phyloP scores from a whole-genome alignment of 306 rosid genomes.

The Prunus padus region DNA sequence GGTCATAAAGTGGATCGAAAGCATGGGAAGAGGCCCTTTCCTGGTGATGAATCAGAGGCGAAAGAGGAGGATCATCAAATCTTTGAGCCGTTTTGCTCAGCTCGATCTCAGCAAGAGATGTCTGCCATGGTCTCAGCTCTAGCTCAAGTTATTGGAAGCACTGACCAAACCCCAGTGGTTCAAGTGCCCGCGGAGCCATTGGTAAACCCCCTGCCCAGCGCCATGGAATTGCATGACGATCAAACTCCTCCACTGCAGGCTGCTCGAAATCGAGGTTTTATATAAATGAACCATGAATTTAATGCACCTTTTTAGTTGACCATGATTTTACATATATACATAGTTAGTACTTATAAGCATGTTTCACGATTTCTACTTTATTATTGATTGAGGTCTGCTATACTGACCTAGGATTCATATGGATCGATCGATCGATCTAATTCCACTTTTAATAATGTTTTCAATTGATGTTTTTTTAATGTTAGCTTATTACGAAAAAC shows the following conservation, averaged over 20 bases:
- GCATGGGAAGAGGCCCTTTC: constrained; percentile 44
- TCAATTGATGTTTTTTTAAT: too few relatives aligned
- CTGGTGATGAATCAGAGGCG: constrained; percentile 45
- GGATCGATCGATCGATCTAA: too few relatives aligned
- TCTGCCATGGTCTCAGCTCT: constrained; percentile 68
- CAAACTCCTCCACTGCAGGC: constrained; percentile 32
- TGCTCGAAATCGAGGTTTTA: constrained; percentile 43
- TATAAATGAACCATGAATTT: too few relatives aligned
- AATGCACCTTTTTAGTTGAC: too few relatives aligned
- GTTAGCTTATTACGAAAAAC: too few relatives aligned
- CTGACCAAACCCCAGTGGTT: background rate
- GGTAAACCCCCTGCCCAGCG: background rate
- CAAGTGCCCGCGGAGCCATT: constrained; percentile 11
- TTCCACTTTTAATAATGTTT: too few relatives aligned
- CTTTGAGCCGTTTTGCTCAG: constrained; percentile 54
- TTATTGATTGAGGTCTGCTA: too few relatives aligned
- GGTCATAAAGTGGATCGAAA: constrained; percentile 33
- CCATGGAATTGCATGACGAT: constrained; percentile 14
- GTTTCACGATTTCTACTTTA: background rate
- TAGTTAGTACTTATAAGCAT: background rate
- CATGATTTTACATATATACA: background rate
- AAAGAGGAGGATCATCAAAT: constrained; percentile 36
- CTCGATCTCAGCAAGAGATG: constrained; percentile 65
- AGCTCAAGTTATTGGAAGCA: constrained; percentile 61
- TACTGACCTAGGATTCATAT: too few relatives aligned